phyloP scores from a whole-genome alignment of 2,329 filamentous ascomycete species.

The Colletotrichum tabaci region DNA sequence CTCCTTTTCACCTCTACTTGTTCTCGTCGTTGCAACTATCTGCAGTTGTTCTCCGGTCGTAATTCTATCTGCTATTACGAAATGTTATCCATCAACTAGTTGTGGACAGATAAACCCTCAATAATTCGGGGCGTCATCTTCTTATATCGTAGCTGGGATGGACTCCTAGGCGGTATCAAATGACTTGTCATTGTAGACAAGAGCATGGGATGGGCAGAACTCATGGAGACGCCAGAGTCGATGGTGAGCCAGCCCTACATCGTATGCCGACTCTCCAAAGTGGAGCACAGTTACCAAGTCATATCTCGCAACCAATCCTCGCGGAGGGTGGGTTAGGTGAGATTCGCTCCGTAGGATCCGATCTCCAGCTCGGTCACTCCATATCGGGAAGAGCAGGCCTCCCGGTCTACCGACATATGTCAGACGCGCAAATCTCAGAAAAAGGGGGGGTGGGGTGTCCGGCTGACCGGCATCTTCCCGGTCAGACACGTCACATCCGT shows the following conservation, averaged over 20 bases:
- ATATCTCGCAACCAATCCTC: background rate
- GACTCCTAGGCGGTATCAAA: background rate
- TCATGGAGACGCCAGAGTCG: background rate
- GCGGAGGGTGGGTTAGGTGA: background rate
- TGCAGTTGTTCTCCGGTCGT: too few relatives aligned
- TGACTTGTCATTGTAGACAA: background rate
- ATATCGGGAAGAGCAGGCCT: background rate
- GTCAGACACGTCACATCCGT: background rate
- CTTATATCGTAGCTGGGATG: background rate
- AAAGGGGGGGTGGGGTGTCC: background rate
- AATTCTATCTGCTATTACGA: too few relatives aligned
- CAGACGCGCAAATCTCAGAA: background rate
- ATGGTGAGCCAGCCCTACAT: too few relatives aligned
- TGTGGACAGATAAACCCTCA: background rate
- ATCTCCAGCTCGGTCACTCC: background rate
- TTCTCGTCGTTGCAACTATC: too few relatives aligned
- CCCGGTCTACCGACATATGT: background rate
- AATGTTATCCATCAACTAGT: background rate
- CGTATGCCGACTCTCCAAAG: background rate
- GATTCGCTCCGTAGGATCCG: background rate
- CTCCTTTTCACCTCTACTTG: too few relatives aligned
- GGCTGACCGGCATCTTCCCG: constrained; percentile 1
- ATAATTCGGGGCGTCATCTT: too few relatives aligned
- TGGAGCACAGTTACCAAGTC: background rate
- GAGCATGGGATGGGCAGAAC: background rate